Base-by-base conservation (phyloP, 768 basidiomycete genomes). In the Termitomyces sp. region DNA sequence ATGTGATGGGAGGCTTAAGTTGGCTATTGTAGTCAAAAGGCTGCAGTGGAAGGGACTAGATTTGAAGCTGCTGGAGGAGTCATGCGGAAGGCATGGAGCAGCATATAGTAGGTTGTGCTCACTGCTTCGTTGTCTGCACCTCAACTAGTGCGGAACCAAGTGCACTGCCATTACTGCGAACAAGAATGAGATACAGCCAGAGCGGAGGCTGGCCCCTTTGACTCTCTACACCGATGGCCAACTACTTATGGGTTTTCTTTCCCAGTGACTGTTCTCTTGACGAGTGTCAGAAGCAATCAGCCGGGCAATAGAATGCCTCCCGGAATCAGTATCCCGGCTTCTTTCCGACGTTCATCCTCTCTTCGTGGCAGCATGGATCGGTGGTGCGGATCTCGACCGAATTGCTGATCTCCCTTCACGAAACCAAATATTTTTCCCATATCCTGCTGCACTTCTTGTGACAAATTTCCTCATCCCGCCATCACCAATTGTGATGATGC, bases 1-100 rank as follows among this genome's bases (percentile, higher is more conserved):
- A 30, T 73, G 68, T 48, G 59, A 66, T 39, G 67, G 68, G 1
- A 69, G 67, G 32, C 67, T 73, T 16, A 72, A 72, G 57, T 56
- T 68, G 28, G 70, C 30, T 32, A 32, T 9, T 32, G 30, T 64
- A 4, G 42, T 63, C 39, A 49, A 55, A n/a, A 64, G 60, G 10
- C 67, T 63, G 21, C 44, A 41, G 3, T 44, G n/a, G n/a, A n/a
- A n/a, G n/a, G n/a, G n/a, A n/a, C 53, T 27, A 59, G 55, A 37
- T 56, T 68, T 2, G 61, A 59, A 21, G 55, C 23, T 14, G 63
- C 64, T 43, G 61, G 56, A 19, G 65, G 68, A 3, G 54, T 64
- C 34, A 48, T 69, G 44, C 65, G 63, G 48, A 54, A 35, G 16
- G 68, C 64, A 41, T 64, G 63, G 59, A 54, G 42, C 28, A 55